Evolutionary conservation across 495 filamentous ascomycete species (phyloP).

Genomic region (Niebla homalea): DNA sequence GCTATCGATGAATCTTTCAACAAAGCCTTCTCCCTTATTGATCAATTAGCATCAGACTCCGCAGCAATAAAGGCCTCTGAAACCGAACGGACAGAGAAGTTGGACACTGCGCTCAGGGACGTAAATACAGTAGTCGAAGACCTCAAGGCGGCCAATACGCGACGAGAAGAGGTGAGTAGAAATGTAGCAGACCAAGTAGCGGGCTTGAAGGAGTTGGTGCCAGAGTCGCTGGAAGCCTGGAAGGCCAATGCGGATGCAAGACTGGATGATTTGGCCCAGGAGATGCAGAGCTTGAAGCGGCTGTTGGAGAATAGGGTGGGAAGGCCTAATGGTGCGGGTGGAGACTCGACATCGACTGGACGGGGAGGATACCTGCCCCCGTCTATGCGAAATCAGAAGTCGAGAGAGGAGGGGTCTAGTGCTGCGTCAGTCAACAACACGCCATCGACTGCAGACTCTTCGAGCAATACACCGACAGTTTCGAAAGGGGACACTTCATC

Average conservation of each 20-base stretch:
- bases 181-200: slow-evolving; percentile 78
- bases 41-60: slow-evolving; percentile 84
- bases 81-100: slow-evolving; percentile 64
- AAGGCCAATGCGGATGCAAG: slow-evolving; percentile 69
- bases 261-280: slow-evolving; percentile 70
- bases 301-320: slow-evolving; percentile 72
- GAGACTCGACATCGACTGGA: slow-evolving; percentile 18
- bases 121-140: slow-evolving; percentile 71
- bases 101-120: slow-evolving; percentile 71
- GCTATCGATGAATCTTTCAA: slow-evolving; percentile 84
- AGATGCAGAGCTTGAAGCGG: slow-evolving; percentile 85
- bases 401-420: neutral
- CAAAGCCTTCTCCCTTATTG: slow-evolving; percentile 78
- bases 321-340: slow-evolving; percentile 27
- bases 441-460: slow-evolving; percentile 26
- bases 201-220: slow-evolving; percentile 67
- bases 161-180: slow-evolving; percentile 74
- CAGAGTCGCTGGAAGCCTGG: slow-evolving; percentile 74
- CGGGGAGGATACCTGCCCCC: slow-evolving; percentile 18
- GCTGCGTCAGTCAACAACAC: neutral
- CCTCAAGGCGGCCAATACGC: slow-evolving; percentile 61
- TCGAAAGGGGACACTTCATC: slow-evolving; percentile 23
- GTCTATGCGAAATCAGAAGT: slow-evolving; percentile 14
- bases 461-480: slow-evolving; percentile 19
- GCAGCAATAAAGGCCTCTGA: slow-evolving; percentile 74